Evolutionary conservation across 2,329 filamentous ascomycete genomes (phyloP).

Genomic region (Mycocentrospora acerina): DNA sequence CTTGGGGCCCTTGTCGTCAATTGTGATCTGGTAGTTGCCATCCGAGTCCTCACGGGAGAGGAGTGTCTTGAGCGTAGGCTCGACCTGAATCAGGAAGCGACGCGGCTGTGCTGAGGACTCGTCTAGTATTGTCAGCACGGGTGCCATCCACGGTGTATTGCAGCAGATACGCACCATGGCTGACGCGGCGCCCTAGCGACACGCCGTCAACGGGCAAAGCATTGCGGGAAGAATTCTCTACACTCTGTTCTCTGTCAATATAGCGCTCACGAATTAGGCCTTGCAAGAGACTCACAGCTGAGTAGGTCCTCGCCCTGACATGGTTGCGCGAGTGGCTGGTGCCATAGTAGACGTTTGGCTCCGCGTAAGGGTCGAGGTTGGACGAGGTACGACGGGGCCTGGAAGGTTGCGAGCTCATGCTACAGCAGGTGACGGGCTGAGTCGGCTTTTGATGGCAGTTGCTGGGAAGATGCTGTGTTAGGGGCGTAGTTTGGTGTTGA

Average conservation of each 20-base stretch:
- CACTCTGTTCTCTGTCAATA: slow-evolving; percentile 24
- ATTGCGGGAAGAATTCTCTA: slow-evolving; percentile 37
- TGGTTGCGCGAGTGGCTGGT: slow-evolving; percentile 50
- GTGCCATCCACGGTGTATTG: not conserved
- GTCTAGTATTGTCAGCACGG: slow-evolving; percentile 56
- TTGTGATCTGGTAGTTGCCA: slow-evolving; percentile 93
- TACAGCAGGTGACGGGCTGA: slow-evolving; percentile 26
- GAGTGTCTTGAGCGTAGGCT: slow-evolving; percentile 76
- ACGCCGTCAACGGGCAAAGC: slow-evolving; percentile 26
- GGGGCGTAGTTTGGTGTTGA: slow-evolving; percentile 10
- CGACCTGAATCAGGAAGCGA: slow-evolving; percentile 84
- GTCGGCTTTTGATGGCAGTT: slow-evolving; percentile 12
- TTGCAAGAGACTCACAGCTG: slow-evolving; percentile 49
- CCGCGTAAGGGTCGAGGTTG: slow-evolving; percentile 57
- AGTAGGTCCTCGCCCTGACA: slow-evolving; percentile 55
- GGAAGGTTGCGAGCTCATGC: slow-evolving; percentile 45
- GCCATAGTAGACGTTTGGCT: slow-evolving; percentile 63
- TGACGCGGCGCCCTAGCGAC: slow-evolving; percentile 37
- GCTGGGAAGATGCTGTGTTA: slow-evolving; percentile 8
- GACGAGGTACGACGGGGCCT: slow-evolving; percentile 45
- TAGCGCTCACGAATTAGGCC: not conserved
- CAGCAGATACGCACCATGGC: slow-evolving; percentile 34
- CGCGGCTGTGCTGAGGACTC: slow-evolving; percentile 69
- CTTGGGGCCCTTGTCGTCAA: slow-evolving; percentile 93
- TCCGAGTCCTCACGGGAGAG: slow-evolving; percentile 89